Percentiles rank a stretch among this genome's conserved stretches.
Conservation (phyloP, 352 stramenopile genomes). For the Phytophthora europaea region DNA sequence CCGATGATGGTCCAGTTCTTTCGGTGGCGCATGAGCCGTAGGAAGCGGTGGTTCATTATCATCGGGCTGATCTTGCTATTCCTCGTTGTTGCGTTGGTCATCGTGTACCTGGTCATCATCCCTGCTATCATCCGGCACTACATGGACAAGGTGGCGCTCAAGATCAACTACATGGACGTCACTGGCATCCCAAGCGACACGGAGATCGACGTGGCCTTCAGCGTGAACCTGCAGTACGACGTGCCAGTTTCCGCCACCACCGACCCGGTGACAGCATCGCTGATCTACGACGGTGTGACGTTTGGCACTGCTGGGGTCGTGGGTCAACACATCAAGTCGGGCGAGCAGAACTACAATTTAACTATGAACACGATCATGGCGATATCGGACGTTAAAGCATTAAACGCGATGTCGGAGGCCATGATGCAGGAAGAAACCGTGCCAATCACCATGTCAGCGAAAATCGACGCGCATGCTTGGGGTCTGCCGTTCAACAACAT, state of each 20-base stretch:
- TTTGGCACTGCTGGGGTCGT: neutral
- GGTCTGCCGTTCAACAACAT: conserved; percentile 4
- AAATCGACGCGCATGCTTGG: conserved; percentile 1
- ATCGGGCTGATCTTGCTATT: neutral
- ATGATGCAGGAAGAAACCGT: conserved; percentile 6
- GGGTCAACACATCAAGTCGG: neutral
- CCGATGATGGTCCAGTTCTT: neutral
- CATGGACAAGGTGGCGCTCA: conserved; percentile 3
- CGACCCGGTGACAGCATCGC: neutral
- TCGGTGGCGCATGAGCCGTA: conserved; percentile 1
- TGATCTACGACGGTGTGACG: neutral
- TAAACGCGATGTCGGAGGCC: conserved; percentile 1
- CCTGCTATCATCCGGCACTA: conserved; percentile 3
- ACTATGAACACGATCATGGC: conserved; percentile 2
- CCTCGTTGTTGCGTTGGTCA: neutral
- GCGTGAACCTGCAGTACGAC: conserved; percentile 1
- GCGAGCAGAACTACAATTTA: conserved; percentile 3
- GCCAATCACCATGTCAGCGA: neutral
- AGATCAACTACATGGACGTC: neutral
- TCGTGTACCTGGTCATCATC: neutral
- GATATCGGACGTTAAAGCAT: neutral
- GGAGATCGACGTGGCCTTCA: conserved; percentile 2
- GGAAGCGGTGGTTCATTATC: conserved; percentile 1
- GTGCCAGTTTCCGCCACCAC: neutral
- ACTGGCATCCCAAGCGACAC: neutral